Evolutionary conservation across 2,329 filamentous ascomycete genomes (phyloP).

Genomic region (Penicillium freii): DNA sequence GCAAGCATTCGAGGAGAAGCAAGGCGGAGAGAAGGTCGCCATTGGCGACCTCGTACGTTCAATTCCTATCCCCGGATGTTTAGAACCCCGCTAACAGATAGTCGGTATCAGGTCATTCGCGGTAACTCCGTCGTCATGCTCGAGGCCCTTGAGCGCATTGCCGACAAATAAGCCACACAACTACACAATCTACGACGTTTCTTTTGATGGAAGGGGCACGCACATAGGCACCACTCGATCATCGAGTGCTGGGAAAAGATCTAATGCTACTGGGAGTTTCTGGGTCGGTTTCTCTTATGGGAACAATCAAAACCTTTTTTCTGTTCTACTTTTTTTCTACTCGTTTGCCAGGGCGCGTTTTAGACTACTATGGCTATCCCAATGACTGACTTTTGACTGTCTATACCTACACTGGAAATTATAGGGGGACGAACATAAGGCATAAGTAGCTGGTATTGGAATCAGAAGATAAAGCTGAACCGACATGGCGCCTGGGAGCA

Average conservation of each 20-base stretch:
- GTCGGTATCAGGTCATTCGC: constrained; percentile 69
- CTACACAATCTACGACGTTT: constrained; percentile 16
- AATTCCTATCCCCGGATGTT: not conserved
- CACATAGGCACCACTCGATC: constrained; percentile 11
- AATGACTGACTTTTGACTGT: not conserved
- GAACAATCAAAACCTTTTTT: constrained; percentile 33
- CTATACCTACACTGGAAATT: not conserved
- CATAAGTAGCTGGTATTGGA: constrained; percentile 13
- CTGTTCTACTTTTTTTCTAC: constrained; percentile 10
- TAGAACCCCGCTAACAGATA: constrained; percentile 8
- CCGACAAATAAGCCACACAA: constrained; percentile 38
- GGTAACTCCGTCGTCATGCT: constrained; percentile 99
- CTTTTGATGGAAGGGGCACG: constrained; percentile 11
- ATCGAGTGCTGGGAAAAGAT: constrained; percentile 24
- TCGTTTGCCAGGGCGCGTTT: constrained; percentile 1
- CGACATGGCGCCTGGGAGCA: constrained; percentile 15
- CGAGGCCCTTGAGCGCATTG: constrained; percentile 57
- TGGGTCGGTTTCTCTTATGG: constrained; percentile 37
- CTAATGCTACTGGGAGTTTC: constrained; percentile 39
- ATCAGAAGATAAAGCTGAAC: constrained; percentile 9
- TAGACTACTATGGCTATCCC: constrained; percentile 3
- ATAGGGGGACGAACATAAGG: not conserved
- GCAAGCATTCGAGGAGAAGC: constrained; percentile 92
- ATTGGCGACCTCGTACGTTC: constrained; percentile 83
- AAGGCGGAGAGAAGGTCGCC: constrained; percentile 82